Conservation (phyloP, 345 rosid species). For the Hevea brasiliensis region DNA sequence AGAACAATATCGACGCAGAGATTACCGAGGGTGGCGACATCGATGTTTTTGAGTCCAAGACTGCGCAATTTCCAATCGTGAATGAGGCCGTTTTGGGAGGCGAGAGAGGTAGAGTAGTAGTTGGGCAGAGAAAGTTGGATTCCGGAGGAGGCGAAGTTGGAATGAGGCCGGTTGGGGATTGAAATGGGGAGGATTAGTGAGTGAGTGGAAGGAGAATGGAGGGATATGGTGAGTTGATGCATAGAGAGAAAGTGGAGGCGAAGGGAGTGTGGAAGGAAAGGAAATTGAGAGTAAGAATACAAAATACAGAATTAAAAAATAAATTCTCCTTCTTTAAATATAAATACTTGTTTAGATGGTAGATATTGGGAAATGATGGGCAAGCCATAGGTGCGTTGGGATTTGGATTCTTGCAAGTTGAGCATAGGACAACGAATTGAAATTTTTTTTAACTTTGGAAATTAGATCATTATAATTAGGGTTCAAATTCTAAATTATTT, state of each 20-base stretch:
- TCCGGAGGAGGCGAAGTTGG: slow-evolving; percentile 28
- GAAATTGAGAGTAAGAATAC: neutral
- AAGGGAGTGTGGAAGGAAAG: neutral
- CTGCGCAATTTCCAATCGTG: slow-evolving; percentile 23
- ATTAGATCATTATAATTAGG: too few relatives aligned
- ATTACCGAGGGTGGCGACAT: slow-evolving; percentile 84
- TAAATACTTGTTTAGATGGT: too few relatives aligned
- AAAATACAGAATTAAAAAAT: slow-evolving; percentile 31
- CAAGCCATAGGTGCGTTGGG: too few relatives aligned
- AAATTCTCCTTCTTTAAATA: too few relatives aligned
- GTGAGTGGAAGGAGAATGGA: slow-evolving; percentile 30
- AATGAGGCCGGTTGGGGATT: slow-evolving; percentile 10
- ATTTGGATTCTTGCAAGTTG: too few relatives aligned
- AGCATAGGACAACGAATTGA: too few relatives aligned
- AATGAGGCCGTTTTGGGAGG: slow-evolving; percentile 11
- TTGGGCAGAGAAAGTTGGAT: slow-evolving; percentile 35
- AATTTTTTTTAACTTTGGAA: too few relatives aligned
- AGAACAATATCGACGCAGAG: slow-evolving; percentile 95
- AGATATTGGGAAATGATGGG: too few relatives aligned
- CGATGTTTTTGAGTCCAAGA: slow-evolving; percentile 44
- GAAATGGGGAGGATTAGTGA: slow-evolving; percentile 26
- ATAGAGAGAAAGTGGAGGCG: slow-evolving; percentile 23
- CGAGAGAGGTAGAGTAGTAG: slow-evolving; percentile 25
- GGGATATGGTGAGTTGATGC: slow-evolving; percentile 51
- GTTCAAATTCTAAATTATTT: too few relatives aligned